Conservation (phyloP, 805 yeast species). For the Saccharomycopsis sp. region DNA sequence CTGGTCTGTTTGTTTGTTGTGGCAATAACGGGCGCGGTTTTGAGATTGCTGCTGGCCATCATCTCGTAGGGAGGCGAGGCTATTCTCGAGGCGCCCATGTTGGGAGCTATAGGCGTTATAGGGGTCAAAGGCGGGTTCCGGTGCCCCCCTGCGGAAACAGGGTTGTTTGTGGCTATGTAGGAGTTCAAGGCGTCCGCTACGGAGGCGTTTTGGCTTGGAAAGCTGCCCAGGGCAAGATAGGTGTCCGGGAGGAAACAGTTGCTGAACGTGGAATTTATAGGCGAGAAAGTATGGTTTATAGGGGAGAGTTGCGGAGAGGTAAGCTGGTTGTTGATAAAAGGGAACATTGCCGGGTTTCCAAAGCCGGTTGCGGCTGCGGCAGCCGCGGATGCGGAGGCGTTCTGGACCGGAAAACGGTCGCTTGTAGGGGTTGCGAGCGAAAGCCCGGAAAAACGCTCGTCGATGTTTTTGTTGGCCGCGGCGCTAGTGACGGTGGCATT, state of each 20-base stretch:
- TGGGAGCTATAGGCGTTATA: slow-evolving; percentile 15
- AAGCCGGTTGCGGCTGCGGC: slow-evolving; percentile 1
- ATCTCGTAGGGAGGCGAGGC: not conserved
- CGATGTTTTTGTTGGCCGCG: not conserved
- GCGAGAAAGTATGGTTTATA: slow-evolving; percentile 18
- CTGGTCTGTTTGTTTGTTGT: not conserved
- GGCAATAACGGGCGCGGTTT: slow-evolving; percentile 2
- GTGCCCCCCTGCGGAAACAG: not conserved
- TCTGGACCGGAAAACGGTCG: slow-evolving; percentile 1
- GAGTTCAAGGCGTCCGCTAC: slow-evolving; percentile 13
- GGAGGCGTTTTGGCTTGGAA: slow-evolving; percentile 1
- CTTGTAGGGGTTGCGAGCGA: not conserved
- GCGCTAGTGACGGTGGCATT: not conserved
- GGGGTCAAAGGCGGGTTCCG: slow-evolving; percentile 19
- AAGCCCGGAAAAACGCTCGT: slow-evolving; percentile 8
- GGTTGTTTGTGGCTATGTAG: slow-evolving; percentile 5
- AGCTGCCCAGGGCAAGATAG: not conserved
- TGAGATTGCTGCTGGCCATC: slow-evolving; percentile 2
- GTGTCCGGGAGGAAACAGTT: slow-evolving; percentile 14
- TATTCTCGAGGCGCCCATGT: not conserved
- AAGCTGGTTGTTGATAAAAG: slow-evolving; percentile 1
- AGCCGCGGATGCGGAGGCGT: not conserved
- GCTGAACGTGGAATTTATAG: slow-evolving; percentile 15
- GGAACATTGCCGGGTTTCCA: not conserved
- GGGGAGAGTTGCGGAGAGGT: slow-evolving; percentile 17